Evolutionary conservation across 148 eudicot genomes (phyloP), one percentile per base, ranked within the genome.

Genomic region (Nyssa sinensis): DNA sequence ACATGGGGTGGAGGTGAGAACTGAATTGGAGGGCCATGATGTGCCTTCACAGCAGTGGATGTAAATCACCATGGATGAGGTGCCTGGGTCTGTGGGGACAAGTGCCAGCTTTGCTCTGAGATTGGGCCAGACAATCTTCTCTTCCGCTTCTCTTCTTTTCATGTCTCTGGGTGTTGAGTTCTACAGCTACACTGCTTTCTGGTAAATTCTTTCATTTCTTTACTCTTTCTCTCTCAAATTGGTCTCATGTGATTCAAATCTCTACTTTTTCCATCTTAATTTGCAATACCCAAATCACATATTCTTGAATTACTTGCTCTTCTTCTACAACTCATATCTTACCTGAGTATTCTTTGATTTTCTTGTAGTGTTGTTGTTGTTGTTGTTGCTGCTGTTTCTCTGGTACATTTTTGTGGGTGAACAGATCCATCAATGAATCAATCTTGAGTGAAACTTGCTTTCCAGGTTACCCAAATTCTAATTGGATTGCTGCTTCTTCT

Each of bases 111-210:
- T 88, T 44, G 79, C 75, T 78, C 75, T 88, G 79, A 72, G 91
- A 64, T 35, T 88, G 41, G 91, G 91, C 21, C 91, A 88, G 41
- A 69, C 81, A 24, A 57, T 86, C 62, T 81, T 82, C 79, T 79
- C 91, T 16, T 75, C 83, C 72, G 85, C 84, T 47, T 81, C 89
- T 37, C 80, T 85, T 53, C 65, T 83, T 30, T 86, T 88, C 85
- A 88, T 85, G 89, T 86, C 87, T 37, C 51, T 85, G 2, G 86
- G 84, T 59, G 86, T 71, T 61, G 87, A 81, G 25, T 88, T 88
- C 83, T 84, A 85, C 77, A 82, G 81, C 84, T 85, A 85, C 66
- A 88, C 89, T 30, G 73, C 91, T 60, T 88, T 88, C 73, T 85
- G 91, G 91, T 88, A 76, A 78, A 39, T 29, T 5, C 21, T 0